phyloP scores from a whole-genome alignment of 2,329 filamentous ascomycete genomes.

The Trichoderma lentiforme region DNA sequence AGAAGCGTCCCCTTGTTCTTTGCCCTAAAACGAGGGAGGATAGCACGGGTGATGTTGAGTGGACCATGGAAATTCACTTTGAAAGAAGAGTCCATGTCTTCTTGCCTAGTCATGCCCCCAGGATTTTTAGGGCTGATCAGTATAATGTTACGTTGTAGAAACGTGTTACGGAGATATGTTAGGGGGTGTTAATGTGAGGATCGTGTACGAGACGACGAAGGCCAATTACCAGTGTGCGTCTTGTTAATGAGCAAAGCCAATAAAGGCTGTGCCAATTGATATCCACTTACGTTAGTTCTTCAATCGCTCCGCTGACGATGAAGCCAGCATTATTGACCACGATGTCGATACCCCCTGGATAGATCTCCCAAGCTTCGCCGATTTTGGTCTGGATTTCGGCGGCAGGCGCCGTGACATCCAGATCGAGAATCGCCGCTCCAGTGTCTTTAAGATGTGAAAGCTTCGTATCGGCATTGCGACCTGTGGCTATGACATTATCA shows the following conservation, averaged over 20 bases:
- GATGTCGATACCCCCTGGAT: constrained; percentile 34
- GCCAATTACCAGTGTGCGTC: background rate
- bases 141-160: background rate
- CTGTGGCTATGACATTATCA: constrained; percentile 42
- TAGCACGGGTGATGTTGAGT: constrained; percentile 34
- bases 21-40: constrained; percentile 32
- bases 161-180: background rate
- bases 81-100: constrained; percentile 27
- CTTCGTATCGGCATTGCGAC: constrained; percentile 34
- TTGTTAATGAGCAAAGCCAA: background rate
- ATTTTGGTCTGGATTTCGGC: constrained; percentile 20
- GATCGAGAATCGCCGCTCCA: constrained; percentile 23
- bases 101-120: constrained; percentile 19
- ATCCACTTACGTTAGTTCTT: constrained; percentile 25
- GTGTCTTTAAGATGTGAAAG: constrained; percentile 32
- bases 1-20: constrained; percentile 32
- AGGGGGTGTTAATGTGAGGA: background rate
- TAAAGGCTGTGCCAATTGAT: background rate
- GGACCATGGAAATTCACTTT: constrained; percentile 39
- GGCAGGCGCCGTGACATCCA: constrained; percentile 20
- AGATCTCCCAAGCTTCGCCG: constrained; percentile 21
- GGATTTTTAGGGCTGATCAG: background rate
- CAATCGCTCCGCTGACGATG: constrained; percentile 25
- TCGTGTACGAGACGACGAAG: background rate
- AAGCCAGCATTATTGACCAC: constrained; percentile 40